Evolutionary conservation across 257 asterid species (phyloP), one percentile per base, ranked within the genome.

Genomic region (Nicotiana tomentosiformis): DNA sequence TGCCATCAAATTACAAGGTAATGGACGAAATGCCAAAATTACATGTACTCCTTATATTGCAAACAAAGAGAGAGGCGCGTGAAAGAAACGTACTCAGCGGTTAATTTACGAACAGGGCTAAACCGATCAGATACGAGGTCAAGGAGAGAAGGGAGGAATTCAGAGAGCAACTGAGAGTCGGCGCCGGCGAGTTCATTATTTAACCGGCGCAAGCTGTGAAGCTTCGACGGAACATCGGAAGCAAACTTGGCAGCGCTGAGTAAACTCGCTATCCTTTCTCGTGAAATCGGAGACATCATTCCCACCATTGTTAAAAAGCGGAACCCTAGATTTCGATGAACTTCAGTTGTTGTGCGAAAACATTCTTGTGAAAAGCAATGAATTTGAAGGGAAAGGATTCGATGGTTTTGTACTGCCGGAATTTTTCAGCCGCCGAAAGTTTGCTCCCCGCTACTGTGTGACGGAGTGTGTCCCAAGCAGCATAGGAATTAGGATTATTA

Each of bases 91-190:
- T 94, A 96, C 99, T 89, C 93, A 66, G 89, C 91, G 43, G 90
- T 69, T 85, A 88, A 85, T 90, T 88, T 90, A 65, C 98, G 98
- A 70, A 92, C 94, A 39, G 98, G 98, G 87, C 98, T 87, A 78
- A 80, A 88, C 56, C 87, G 83, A 83, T 93, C 96, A 2, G 97
- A 88, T 11, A 90, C 90, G 46, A 96, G 95, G 85, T 88, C 94
- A 20, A 94, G 85, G 60, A 94, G 69, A 20, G 92, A 88, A 76
- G 97, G 86, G 55, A 96, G 78, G 49, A 88, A 86, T 65, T 92
- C 92, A 66, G 84, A 80, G 18, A 92, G 85, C 85, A 92, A 83
- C 66, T 30, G 69, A 56, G 86, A 82, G 58, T 91, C 97, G 53
- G 92, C 95, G 37, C 86, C 84, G 56, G 77, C 80, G n/a, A 96